Evolutionary conservation across 805 yeast species (phyloP).

Genomic region (Nakazawaea ernobii): DNA sequence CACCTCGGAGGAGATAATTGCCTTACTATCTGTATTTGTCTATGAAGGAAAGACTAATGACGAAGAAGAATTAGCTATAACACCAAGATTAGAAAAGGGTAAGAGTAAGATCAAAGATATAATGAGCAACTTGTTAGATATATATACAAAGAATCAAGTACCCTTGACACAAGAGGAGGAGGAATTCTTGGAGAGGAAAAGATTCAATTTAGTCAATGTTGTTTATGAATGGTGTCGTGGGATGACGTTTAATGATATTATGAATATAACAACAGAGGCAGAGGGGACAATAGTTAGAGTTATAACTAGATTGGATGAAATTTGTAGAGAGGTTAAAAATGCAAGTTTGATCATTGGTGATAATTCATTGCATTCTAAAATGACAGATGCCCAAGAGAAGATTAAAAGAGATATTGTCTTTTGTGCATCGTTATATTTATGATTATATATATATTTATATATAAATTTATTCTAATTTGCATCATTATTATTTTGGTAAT

Average conservation of each 20-base stretch:
- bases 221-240: constrained; percentile 99
- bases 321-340: constrained; percentile 88
- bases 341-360: constrained; percentile 96
- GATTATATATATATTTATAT: not conserved
- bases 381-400: constrained; percentile 88
- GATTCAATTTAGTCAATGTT: constrained; percentile 89
- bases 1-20: constrained; percentile 96
- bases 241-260: constrained; percentile 82
- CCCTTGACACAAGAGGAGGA: constrained; percentile 78
- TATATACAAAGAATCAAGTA: constrained; percentile 65
- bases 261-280: constrained; percentile 81
- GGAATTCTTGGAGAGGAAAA: constrained; percentile 71
- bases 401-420: constrained; percentile 96
- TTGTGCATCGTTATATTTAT: constrained; percentile 79
- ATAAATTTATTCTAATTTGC: too few relatives aligned
- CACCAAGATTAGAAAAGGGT: constrained; percentile 79
- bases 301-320: constrained; percentile 88
- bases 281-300: constrained; percentile 98
- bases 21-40: constrained; percentile 84
- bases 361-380: constrained; percentile 79
- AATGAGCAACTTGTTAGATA: constrained; percentile 53
- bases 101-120: constrained; percentile 62
- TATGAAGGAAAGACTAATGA: constrained; percentile 76
- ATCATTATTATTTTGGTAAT: too few relatives aligned
- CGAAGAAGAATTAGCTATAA: constrained; percentile 55